Evolutionary conservation across 1,284 basidiomycete species (phyloP).

Genomic region (Afroboletus lepidellus): DNA sequence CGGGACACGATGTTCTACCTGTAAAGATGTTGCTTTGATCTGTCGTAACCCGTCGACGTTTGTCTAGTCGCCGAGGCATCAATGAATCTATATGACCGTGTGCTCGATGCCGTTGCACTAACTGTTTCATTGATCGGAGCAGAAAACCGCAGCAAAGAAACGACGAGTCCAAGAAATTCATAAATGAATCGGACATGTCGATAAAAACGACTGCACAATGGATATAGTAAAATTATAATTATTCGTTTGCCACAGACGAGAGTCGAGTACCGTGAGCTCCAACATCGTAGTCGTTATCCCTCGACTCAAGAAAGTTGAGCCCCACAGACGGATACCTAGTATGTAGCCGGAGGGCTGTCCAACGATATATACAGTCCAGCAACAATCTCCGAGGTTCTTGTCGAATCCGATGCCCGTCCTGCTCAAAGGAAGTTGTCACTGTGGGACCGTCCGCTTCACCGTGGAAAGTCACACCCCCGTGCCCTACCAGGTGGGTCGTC

Average conservation of each 20-base stretch:
- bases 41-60: neutral
- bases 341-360: neutral
- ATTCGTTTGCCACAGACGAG: too few species aligned
- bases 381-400: neutral
- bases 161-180: neutral
- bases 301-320: too few species aligned
- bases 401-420: conserved; percentile 45
- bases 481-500: conserved; percentile 50
- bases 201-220: neutral
- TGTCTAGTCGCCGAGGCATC: neutral
- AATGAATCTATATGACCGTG: neutral
- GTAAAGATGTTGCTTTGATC: conserved; percentile 32
- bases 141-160: neutral
- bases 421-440: conserved; percentile 60
- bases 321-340: neutral
- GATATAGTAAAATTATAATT: neutral
- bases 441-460: conserved; percentile 54
- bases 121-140: neutral
- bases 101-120: neutral
- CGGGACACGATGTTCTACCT: conserved; percentile 74
- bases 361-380: neutral
- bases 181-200: neutral
- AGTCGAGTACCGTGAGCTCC: neutral
- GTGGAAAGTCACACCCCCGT: conserved; percentile 55
- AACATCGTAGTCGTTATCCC: neutral